Evolutionary conservation across 768 basidiomycete genomes (phyloP).

Genomic region (Pulveroboletus frians): DNA sequence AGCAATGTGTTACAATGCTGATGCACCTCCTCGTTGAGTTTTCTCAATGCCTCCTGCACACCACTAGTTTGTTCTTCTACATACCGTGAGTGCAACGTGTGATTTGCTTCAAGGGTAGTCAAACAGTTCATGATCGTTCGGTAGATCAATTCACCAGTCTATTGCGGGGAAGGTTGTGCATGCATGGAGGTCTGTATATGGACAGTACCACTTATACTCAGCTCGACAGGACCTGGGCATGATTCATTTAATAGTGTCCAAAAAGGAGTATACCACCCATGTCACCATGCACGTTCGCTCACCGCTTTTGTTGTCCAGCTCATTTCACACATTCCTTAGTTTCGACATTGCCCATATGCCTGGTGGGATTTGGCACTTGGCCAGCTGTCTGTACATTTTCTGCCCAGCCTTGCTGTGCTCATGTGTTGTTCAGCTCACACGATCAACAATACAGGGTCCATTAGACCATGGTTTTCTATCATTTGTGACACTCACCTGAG

Average conservation of each 20-base stretch:
- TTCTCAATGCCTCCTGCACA: too few species aligned
- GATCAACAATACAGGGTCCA: constrained; percentile 12
- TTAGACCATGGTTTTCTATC: not conserved
- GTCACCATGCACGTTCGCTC: constrained; percentile 27
- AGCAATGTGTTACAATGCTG: too few species aligned
- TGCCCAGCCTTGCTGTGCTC: not conserved
- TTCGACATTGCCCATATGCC: constrained; percentile 39
- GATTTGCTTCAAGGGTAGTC: too few species aligned
- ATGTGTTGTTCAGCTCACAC: not conserved
- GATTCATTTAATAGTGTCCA: constrained; percentile 32
- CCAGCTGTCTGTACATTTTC: constrained; percentile 31
- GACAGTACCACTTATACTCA: constrained; percentile 32
- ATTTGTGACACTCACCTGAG: not conserved
- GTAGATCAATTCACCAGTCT: too few species aligned
- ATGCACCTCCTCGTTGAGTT: too few species aligned
- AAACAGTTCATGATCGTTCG: too few species aligned
- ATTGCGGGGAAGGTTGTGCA: too few species aligned
- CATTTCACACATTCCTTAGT: too few species aligned
- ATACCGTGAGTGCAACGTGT: too few species aligned
- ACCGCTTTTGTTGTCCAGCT: not conserved
- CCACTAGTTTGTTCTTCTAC: too few species aligned
- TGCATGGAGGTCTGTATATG: too few species aligned
- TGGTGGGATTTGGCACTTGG: constrained; percentile 37
- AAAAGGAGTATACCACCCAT: constrained; percentile 29
- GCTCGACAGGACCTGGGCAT: constrained; percentile 30